Conservation (phyloP, 148 eudicot genomes). For the Dysphania ambrosioides region DNA sequence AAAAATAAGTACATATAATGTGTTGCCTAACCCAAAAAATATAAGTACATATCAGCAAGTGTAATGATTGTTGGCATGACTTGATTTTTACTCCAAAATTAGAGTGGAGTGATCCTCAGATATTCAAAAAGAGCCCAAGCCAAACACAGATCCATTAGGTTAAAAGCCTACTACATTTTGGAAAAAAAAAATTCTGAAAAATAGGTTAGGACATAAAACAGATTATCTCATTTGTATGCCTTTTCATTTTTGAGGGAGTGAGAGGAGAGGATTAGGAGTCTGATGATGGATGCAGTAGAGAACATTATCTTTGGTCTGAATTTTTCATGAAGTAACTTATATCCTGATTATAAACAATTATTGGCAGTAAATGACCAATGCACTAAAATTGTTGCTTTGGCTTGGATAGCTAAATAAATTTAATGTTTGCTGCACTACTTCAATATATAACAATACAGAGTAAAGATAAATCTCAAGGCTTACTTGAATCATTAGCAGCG, state of each 20-base stretch:
- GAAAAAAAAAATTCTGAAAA: no score
- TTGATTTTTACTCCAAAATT: not conserved
- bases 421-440: not conserved
- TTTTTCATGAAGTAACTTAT: not conserved
- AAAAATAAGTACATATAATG: no score
- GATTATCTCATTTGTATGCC: not conserved
- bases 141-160: not conserved
- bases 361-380: not conserved
- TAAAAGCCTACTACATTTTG: not conserved
- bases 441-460: not conserved
- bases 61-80: no score
- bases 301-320: not conserved
- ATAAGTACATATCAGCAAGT: no score
- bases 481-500: constrained; percentile 93
- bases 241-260: not conserved
- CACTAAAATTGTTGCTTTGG: not conserved
- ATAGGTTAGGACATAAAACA: no score
- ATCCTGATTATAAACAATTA: not conserved
- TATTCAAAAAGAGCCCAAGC: not conserved
- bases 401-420: not conserved
- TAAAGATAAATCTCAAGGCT: constrained; percentile 12
- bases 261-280: not conserved
- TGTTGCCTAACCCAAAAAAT: no score
- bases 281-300: not conserved
- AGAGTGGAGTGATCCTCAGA: not conserved